Conservation (phyloP, 1,284 basidiomycete genomes). For the Ceratobasidium sp. region DNA sequence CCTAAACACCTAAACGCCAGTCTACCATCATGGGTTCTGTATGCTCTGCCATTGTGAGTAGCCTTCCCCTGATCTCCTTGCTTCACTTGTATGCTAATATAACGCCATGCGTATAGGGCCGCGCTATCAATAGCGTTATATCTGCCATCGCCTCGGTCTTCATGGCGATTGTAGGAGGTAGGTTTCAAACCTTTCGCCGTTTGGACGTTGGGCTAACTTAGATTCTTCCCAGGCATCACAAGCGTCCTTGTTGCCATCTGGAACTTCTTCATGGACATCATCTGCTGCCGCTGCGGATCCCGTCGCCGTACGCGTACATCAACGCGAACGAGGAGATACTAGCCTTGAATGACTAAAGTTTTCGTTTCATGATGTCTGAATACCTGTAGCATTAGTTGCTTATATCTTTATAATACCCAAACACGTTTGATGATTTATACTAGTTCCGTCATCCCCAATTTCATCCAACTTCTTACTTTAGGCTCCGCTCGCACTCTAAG, state of each 20-base stretch:
- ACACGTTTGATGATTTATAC: background rate
- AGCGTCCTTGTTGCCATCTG: constrained; percentile 50
- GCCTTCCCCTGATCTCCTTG: background rate
- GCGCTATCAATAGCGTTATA: constrained; percentile 49
- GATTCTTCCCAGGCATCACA: constrained; percentile 6
- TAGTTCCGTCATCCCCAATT: too few relatives aligned
- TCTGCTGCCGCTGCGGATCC: constrained; percentile 51
- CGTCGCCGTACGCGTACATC: constrained; percentile 44
- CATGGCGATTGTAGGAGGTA: constrained; percentile 50
- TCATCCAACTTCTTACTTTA: too few relatives aligned
- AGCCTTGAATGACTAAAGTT: background rate
- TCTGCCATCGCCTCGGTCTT: constrained; percentile 48
- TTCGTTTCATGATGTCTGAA: background rate
- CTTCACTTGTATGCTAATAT: background rate
- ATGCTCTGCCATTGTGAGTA: constrained; percentile 48
- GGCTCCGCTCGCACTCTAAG: too few relatives aligned
- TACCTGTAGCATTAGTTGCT: background rate
- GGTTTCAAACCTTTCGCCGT: background rate
- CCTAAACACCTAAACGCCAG: background rate
- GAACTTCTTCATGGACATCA: constrained; percentile 51
- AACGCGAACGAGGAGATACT: constrained; percentile 13
- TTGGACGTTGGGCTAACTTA: background rate
- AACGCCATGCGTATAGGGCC: constrained; percentile 10
- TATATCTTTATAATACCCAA: constrained; percentile 4
- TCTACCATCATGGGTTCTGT: constrained; percentile 45